Percentiles rank a stretch among this genome's conserved stretches.
These are phyloP conservation scores for Calycina herbarum DNA, from an alignment of 2,329 filamentous ascomycete species.

Conservation along the genomic window DNA sequence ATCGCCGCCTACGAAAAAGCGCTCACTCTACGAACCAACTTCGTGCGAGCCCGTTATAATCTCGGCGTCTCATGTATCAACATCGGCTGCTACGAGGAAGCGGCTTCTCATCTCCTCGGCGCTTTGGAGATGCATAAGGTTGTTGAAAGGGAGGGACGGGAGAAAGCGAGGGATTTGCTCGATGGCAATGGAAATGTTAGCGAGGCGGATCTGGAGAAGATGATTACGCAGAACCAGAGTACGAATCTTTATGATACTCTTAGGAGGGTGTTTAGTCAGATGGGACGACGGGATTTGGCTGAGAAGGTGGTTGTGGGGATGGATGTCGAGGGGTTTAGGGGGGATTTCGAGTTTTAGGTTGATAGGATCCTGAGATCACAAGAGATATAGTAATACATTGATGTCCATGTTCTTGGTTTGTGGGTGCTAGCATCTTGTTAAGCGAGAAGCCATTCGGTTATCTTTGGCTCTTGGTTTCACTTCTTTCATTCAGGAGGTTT, in stretches of 20 bases:
- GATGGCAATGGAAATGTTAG: conserved; percentile 55
- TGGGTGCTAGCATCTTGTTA: too few species aligned
- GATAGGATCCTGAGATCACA: neutral
- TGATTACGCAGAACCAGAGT: conserved; percentile 93
- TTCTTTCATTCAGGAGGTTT: too few species aligned
- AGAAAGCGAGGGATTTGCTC: conserved; percentile 80
- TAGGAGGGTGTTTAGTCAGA: conserved; percentile 91
- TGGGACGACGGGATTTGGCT: conserved; percentile 84
- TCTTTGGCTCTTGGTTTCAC: too few species aligned
- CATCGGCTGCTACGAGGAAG: conserved; percentile 91
- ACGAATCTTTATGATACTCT: conserved; percentile 96
- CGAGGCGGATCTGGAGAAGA: conserved; percentile 78
- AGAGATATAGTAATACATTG: neutral
- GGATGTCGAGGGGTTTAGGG: conserved; percentile 84
- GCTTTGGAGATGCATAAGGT: conserved; percentile 95
- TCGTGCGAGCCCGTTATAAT: conserved; percentile 95
- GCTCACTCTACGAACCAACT: conserved; percentile 86
- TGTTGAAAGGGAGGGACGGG: conserved; percentile 80
- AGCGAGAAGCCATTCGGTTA: too few species aligned
- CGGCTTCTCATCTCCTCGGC: conserved; percentile 87
- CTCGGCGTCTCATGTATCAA: conserved; percentile 96
- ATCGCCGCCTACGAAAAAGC: conserved; percentile 96
- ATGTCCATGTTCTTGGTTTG: neutral
- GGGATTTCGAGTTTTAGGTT: conserved; percentile 80
- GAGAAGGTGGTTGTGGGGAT: conserved; percentile 87